A percentile compares a stretch with the other conserved stretches of the same genome.
phyloP scores from a whole-genome alignment of 345 rosid genomes.

The Salix viminalis region DNA sequence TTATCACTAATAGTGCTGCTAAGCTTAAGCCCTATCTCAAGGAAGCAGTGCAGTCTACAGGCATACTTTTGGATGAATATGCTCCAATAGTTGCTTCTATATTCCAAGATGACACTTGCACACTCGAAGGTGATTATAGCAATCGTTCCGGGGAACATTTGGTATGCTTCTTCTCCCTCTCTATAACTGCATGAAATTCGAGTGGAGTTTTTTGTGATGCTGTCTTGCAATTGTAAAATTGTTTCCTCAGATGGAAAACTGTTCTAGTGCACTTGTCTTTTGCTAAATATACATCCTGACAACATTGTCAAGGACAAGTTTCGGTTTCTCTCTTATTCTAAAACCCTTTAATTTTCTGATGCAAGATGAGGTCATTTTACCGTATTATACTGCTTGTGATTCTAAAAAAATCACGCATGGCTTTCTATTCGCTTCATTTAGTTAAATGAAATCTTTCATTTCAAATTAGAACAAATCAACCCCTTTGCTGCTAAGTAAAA shows the following conservation, averaged over 20 bases:
- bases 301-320: neutral
- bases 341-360: neutral
- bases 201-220: neutral
- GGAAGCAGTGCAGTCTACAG: constrained; percentile 42
- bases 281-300: constrained; percentile 1
- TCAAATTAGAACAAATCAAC: neutral
- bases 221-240: neutral
- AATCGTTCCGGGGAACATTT: constrained; percentile 27
- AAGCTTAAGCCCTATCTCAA: constrained; percentile 54
- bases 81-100: constrained; percentile 49
- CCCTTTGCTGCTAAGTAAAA: neutral
- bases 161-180: constrained; percentile 39
- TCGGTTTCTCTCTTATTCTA: neutral
- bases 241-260: neutral
- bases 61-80: constrained; percentile 49
- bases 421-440: neutral
- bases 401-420: neutral
- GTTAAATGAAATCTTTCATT: neutral
- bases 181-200: constrained; percentile 1
- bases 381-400: neutral
- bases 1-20: constrained; percentile 47
- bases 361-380: neutral
- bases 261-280: neutral
- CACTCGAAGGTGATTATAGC: constrained; percentile 17
- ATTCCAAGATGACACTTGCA: constrained; percentile 34